Percentiles rank a stretch among this genome's conserved stretches.
Conservation (phyloP, 2,329 filamentous ascomycete species). For the Claviceps maximensis region DNA sequence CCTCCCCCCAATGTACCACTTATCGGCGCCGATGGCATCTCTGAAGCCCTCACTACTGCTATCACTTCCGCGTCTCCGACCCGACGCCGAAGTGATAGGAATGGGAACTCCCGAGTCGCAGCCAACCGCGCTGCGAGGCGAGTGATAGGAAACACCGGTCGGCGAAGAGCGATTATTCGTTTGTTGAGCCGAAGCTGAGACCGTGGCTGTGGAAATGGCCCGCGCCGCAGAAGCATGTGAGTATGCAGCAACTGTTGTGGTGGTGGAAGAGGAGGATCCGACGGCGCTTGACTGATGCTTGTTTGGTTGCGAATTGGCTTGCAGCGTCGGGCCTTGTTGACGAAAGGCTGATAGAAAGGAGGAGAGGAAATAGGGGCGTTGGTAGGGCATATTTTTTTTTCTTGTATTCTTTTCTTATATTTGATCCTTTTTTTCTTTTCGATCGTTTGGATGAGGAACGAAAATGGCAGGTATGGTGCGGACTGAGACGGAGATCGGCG, state of each 20-base stretch:
- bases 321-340: constrained; percentile 28
- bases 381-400: constrained; percentile 30
- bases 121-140: constrained; percentile 13
- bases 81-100: constrained; percentile 24
- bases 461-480: too few relatives aligned
- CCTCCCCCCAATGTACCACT: constrained; percentile 70
- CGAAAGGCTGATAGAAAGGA: constrained; percentile 44
- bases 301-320: constrained; percentile 22
- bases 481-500: neutral
- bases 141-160: constrained; percentile 17
- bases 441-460: too few relatives aligned
- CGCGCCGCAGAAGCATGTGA: constrained; percentile 10
- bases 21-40: constrained; percentile 58
- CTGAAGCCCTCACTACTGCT: constrained; percentile 65
- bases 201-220: constrained; percentile 13
- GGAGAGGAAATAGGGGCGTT: constrained; percentile 43
- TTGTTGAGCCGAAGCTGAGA: constrained; percentile 11
- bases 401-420: neutral
- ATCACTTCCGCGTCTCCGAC: constrained; percentile 53
- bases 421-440: neutral
- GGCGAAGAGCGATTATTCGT: constrained; percentile 15
- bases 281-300: constrained; percentile 18
- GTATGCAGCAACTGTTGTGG: constrained; percentile 11
- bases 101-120: constrained; percentile 18
- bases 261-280: constrained; percentile 13